Base-by-base conservation (phyloP, 179 eudicot species). In the Heliamphora pulchella region DNA sequence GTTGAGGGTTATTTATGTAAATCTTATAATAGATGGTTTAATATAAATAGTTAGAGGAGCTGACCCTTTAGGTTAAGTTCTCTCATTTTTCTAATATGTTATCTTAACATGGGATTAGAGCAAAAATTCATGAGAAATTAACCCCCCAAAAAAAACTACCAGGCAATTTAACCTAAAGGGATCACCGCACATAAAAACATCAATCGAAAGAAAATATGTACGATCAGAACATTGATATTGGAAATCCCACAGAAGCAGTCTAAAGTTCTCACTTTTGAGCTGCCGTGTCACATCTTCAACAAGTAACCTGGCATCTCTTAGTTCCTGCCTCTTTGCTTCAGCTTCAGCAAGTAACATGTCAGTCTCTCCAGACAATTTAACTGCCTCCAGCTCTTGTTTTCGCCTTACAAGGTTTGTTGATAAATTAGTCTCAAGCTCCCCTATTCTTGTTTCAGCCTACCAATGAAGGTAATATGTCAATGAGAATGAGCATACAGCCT, bases 361-460 rank as follows among this genome's bases (percentile, higher is more conserved):
- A 86, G 83, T 82, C 70, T 90, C 98, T 47, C 84, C 87, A 77
- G 98, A 89, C 75, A 81, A 82, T 81, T 85, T 87, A 64, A 91
- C 78, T n/a, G 94, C 93, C 87, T 90, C 95, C 82, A 96, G 82
- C 85, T 96, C 99, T 79, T 92, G 91, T 77, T 89, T 89, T 63
- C 97, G 92, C 79, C 91, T 89, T 53, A 87, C 89, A 78, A 96
- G 94, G 84, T 94, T 94, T 68, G 97, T 89, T 71, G 97, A 91
- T 54, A 92, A 90, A 84, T 94, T 96, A 84, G 95, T 92, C 88
- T 96, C 99, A 76, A 96, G 92, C 90, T 96, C 99, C 59, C 86
- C 86, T 80, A 86, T 94, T 87, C 93, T 94, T 82, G 98, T 87
- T 87, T 96, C 97, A 61, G 88, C 89, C 99, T 96, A 86, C 63